A percentile compares a stretch with the other conserved stretches of the same genome.
Conservation (phyloP, 2,329 filamentous ascomycete genomes). For the Trichoderma koningiopsis region DNA sequence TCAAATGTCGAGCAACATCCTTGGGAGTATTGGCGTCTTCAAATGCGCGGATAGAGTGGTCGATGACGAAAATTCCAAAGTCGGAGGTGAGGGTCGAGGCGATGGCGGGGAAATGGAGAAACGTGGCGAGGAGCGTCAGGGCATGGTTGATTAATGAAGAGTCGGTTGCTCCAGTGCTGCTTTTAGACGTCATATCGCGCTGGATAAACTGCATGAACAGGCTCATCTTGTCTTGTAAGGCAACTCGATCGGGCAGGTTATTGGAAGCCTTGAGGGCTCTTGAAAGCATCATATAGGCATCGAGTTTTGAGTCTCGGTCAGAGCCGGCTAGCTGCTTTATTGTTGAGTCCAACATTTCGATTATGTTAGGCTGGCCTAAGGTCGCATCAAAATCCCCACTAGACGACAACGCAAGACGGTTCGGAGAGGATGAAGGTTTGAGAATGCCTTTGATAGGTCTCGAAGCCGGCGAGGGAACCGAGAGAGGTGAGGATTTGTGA, state of each 20-base stretch:
- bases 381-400: conserved; percentile 47
- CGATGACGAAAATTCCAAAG: conserved; percentile 77
- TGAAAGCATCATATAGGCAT: conserved; percentile 83
- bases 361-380: conserved; percentile 57
- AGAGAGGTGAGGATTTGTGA: conserved; percentile 45
- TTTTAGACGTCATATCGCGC: conserved; percentile 71
- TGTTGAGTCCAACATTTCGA: conserved; percentile 82
- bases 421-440: conserved; percentile 64
- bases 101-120: conserved; percentile 74
- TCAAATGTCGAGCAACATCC: conserved; percentile 73
- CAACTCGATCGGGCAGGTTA: conserved; percentile 73
- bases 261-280: conserved; percentile 79
- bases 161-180: conserved; percentile 59
- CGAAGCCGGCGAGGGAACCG: conserved; percentile 44
- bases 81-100: conserved; percentile 72
- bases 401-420: conserved; percentile 46
- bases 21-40: conserved; percentile 72
- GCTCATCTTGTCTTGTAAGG: conserved; percentile 73
- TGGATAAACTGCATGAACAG: conserved; percentile 80
- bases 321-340: conserved; percentile 77
- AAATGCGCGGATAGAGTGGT: conserved; percentile 75
- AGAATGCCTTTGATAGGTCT: conserved; percentile 70
- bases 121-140: conserved; percentile 73
- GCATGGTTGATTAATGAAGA: conserved; percentile 75
- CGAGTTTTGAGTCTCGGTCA: conserved; percentile 71